These are phyloP conservation scores for Cyberlindnera misumaiensis DNA, from an alignment of 805 yeast species.

Conservation along the genomic window DNA sequence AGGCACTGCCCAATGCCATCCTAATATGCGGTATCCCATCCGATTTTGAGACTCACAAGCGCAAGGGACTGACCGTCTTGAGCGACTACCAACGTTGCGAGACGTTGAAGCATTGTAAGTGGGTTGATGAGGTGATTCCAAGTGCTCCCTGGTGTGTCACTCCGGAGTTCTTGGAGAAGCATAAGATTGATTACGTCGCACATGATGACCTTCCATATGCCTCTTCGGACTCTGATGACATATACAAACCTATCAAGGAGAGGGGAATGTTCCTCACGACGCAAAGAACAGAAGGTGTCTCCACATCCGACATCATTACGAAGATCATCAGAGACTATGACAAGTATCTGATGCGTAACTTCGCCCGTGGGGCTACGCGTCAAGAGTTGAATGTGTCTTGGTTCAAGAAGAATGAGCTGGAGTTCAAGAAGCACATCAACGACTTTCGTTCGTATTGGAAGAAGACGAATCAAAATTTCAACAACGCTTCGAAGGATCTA, in stretches of 20 bases:
- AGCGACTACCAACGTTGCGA: constrained; percentile 85
- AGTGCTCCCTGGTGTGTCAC: constrained; percentile 95
- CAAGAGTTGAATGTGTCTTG: constrained; percentile 95
- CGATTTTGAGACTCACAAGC: constrained; percentile 82
- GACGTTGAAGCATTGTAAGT: constrained; percentile 84
- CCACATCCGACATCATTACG: constrained; percentile 93
- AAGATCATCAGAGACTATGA: constrained; percentile 94
- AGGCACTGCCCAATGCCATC: constrained; percentile 76
- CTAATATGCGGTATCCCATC: constrained; percentile 90
- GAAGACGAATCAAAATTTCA: constrained; percentile 59
- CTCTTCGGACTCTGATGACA: constrained; percentile 82
- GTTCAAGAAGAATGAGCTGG: constrained; percentile 95
- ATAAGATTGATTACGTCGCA: constrained; percentile 91
- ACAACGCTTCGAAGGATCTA: constrained; percentile 71
- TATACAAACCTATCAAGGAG: constrained; percentile 86
- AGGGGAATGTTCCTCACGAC: constrained; percentile 88
- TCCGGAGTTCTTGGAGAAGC: constrained; percentile 68
- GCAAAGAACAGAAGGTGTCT: constrained; percentile 93
- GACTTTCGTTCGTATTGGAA: constrained; percentile 86
- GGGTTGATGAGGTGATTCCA: constrained; percentile 97
- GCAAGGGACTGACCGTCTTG: constrained; percentile 90
- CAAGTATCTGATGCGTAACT: constrained; percentile 92
- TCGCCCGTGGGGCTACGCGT: constrained; percentile 95
- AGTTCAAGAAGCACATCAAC: constrained; percentile 80
- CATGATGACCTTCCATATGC: constrained; percentile 97